phyloP scores from a whole-genome alignment of 495 filamentous ascomycete genomes.

The Penicillium paxilli region DNA sequence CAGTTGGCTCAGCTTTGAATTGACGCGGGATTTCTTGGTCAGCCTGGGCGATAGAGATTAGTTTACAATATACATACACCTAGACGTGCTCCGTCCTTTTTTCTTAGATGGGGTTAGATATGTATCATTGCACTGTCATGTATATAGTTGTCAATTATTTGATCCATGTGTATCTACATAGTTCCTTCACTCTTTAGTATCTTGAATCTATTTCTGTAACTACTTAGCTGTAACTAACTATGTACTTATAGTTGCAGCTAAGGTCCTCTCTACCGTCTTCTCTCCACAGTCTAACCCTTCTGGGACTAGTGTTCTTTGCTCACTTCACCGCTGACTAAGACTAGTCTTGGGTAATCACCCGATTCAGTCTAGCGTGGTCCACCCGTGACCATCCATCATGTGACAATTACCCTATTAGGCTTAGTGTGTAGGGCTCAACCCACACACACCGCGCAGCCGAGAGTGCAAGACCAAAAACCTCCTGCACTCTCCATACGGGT shows the following conservation, averaged over 20 bases:
- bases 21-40: constrained; percentile 83
- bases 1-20: constrained; percentile 95
- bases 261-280: too few relatives aligned
- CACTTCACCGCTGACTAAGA: too few relatives aligned
- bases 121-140: constrained; percentile 2
- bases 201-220: too few relatives aligned
- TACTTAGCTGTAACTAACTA: too few relatives aligned
- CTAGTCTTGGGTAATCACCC: not conserved
- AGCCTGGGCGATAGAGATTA: constrained; percentile 46
- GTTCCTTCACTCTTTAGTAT: too few relatives aligned
- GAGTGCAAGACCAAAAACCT: constrained; percentile 47
- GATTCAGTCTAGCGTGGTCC: not conserved
- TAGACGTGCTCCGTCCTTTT: constrained; percentile 8
- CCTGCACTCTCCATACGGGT: constrained; percentile 42
- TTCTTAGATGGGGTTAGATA: not conserved
- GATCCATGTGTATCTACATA: too few relatives aligned
- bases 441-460: constrained; percentile 47
- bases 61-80: constrained; percentile 16
- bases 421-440: constrained; percentile 52
- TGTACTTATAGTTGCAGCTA: too few relatives aligned
- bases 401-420: constrained; percentile 17
- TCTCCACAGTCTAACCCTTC: too few relatives aligned
- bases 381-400: not conserved
- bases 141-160: not conserved
- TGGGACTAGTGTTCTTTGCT: too few relatives aligned